These are phyloP conservation scores for Sphagnum contortum DNA, from an alignment of 225 moss, liverwort and hornwort species.

Conservation along the genomic window DNA sequence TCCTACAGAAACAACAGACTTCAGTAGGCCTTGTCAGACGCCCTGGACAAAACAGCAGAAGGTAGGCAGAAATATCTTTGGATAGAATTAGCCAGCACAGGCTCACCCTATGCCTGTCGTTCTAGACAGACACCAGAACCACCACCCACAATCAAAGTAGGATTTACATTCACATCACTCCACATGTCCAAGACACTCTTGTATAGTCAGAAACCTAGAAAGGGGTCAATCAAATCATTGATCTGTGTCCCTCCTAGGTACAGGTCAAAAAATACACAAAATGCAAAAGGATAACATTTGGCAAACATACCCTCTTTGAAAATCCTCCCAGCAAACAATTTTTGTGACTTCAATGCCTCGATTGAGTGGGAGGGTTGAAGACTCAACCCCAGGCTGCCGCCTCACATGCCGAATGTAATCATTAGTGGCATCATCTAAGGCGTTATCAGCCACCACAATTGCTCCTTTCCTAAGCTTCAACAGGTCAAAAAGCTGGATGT, in stretches of 20 bases:
- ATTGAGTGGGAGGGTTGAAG: conserved; percentile 64
- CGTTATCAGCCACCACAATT: conserved; percentile 70
- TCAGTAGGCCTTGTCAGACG: conserved; percentile 18
- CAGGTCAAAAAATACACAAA: too few species aligned
- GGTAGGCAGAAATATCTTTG: background rate
- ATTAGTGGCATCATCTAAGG: conserved; percentile 64
- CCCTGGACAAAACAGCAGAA: background rate
- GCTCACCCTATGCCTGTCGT: too few species aligned
- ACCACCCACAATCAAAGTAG: too few species aligned
- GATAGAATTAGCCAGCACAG: too few species aligned
- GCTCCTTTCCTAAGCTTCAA: conserved; percentile 70
- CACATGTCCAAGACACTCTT: too few species aligned
- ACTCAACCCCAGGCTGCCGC: conserved; percentile 74
- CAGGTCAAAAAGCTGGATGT: conserved; percentile 70
- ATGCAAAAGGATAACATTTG: too few species aligned
- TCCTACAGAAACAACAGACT: conserved; percentile 41
- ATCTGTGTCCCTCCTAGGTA: too few species aligned
- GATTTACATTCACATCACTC: too few species aligned
- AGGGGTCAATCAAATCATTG: too few species aligned
- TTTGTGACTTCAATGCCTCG: conserved; percentile 80
- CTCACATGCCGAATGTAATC: conserved; percentile 82
- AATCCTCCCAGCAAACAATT: conserved; percentile 61
- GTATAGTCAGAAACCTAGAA: too few species aligned
- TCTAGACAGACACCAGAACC: too few species aligned
- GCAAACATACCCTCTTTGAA: conserved; percentile 37